These are phyloP conservation scores for Pichia sp. DNA, from an alignment of 1,139 yeast genomes.

Conservation along the genomic window DNA sequence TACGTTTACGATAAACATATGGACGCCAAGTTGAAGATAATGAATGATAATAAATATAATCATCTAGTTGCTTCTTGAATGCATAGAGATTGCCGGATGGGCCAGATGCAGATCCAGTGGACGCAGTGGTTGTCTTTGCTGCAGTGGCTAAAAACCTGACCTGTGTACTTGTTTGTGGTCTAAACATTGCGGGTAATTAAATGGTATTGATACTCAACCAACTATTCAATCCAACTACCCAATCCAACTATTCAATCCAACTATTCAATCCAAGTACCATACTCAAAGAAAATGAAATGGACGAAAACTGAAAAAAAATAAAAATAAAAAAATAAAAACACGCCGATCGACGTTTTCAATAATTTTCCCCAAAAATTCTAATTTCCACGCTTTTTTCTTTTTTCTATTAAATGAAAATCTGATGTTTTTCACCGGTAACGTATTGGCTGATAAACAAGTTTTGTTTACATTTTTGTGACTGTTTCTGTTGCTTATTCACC, in stretches of 20 bases:
- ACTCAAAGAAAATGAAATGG: not conserved
- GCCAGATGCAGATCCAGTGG: constrained; percentile 1
- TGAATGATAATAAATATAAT: constrained; percentile 26
- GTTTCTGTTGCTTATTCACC: no score
- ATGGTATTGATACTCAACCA: no score
- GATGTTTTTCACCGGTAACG: not conserved
- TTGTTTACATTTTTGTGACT: no score
- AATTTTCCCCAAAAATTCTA: no score
- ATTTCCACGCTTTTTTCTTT: not conserved
- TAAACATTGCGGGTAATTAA: not conserved
- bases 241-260: not conserved
- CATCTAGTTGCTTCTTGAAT: constrained; percentile 27
- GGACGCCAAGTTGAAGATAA: constrained; percentile 33
- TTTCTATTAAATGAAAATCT: not conserved
- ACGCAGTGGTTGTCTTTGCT: not conserved
- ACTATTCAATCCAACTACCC: no score
- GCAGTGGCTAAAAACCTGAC: constrained; percentile 2
- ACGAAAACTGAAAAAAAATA: no score
- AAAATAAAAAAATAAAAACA: no score
- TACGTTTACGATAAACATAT: constrained; percentile 39
- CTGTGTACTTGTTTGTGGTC: not conserved
- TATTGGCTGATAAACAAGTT: no score
- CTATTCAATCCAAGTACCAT: not conserved
- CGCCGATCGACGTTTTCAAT: not conserved
- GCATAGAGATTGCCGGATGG: constrained; percentile 14